Evolutionary conservation across 495 filamentous ascomycete genomes (phyloP), one percentile per base, ranked within the genome.

Genomic region (Hypoxylon crocopeplum): DNA sequence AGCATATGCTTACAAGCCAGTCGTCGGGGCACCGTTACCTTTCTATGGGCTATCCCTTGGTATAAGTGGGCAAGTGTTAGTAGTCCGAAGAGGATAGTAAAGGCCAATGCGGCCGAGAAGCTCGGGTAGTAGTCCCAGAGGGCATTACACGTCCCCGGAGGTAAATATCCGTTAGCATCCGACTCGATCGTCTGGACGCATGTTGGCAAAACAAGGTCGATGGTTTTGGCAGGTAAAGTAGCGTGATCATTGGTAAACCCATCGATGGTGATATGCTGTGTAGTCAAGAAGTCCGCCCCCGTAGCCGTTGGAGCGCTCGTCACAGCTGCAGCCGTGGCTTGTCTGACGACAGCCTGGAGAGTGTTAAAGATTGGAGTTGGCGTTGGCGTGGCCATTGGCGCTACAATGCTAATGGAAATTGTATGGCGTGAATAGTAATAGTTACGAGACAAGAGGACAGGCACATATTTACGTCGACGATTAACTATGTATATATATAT

Each of bases 121-220:
- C 59, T 69, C 1, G 72, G 72, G 36, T 75, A 68, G 40, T 70
- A 77, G 36, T 59, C 59, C 63, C 73, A 78, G 27, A 73, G 57
- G 2, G 75, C 55, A 52, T 74, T 64, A 36, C 76, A 78, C 5
- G 72, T 69, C 13, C 64, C 64, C 7, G 68, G 60, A 6, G 74
- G 74, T 6, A 77, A 62, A 37, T 76, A 72, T 40, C 75, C 76
- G 50, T 77, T 70, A 20, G 68, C 68, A 30, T 68, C 76, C 2
- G 76, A 72, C 10, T 52, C 59, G 29, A 64, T 64, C 0, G 67
- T 73, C 29, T 72, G 69, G 13, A 56, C 47, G 53, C 67, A 71
- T 11, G 66, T 69, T n/a, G 69, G 62, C 37, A 67, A 48, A 5
- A 42, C 56, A 4, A 67, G 42, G 12, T 51, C 54, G 21, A 69